These are phyloP conservation scores for Neurospora africana DNA, from an alignment of 495 filamentous ascomycete genomes.

Conservation along the genomic window DNA sequence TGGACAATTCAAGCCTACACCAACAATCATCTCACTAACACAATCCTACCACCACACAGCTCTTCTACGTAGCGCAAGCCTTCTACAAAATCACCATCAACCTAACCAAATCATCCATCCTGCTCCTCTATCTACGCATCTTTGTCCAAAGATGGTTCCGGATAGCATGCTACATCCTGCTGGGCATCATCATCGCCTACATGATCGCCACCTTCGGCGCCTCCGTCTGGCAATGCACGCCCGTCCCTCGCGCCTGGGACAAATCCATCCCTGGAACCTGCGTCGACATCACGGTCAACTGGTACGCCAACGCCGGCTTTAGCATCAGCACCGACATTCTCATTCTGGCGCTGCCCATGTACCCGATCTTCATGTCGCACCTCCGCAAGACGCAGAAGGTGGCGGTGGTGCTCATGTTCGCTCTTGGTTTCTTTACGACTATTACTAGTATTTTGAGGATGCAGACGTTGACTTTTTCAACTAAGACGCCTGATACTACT, in stretches of 20 bases:
- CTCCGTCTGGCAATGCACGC: constrained; percentile 23
- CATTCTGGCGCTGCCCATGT: constrained; percentile 26
- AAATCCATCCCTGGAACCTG: constrained; percentile 20
- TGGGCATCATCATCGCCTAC: constrained; percentile 16
- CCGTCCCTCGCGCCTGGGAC: constrained; percentile 18
- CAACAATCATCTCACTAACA: neutral
- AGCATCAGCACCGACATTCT: constrained; percentile 19
- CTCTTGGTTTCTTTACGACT: constrained; percentile 22
- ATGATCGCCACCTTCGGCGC: constrained; percentile 14
- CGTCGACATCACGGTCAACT: constrained; percentile 17
- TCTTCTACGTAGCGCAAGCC: constrained; percentile 20
- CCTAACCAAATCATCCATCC: constrained; percentile 21
- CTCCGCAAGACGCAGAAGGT: constrained; percentile 24
- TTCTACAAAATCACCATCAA: constrained; percentile 23
- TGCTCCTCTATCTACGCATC: constrained; percentile 25
- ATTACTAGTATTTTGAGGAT: constrained; percentile 16
- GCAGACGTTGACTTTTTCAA: constrained; percentile 12
- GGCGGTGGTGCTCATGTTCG: constrained; percentile 27
- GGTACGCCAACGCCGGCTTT: constrained; percentile 19
- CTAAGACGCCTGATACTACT: constrained; percentile 11
- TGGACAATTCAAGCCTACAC: neutral
- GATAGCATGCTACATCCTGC: constrained; percentile 10
- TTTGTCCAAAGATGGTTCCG: constrained; percentile 17
- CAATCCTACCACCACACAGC: neutral
- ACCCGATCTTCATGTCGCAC: constrained; percentile 22